Percentiles rank a stretch among this genome's conserved stretches.
These are phyloP conservation scores for Geosmithia putterillii DNA, from an alignment of 2,329 filamentous ascomycete species.

Conservation along the genomic window DNA sequence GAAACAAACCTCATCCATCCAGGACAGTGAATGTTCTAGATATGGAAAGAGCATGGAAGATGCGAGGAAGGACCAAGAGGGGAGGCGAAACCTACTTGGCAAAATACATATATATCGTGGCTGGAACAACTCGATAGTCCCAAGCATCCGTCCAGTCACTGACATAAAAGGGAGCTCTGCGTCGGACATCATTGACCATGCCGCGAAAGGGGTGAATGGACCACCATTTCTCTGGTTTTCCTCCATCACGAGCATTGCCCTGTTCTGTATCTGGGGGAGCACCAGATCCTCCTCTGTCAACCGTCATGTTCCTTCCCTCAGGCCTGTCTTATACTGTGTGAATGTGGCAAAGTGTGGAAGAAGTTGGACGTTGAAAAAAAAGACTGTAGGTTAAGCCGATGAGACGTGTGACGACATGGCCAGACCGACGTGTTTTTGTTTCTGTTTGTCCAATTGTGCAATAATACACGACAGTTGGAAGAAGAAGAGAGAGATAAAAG, in stretches of 20 bases:
- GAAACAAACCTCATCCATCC: neutral
- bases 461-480: no score
- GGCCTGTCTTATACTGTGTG: neutral
- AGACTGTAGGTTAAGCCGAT: neutral
- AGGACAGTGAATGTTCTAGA: no score
- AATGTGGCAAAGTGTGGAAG: neutral
- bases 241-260: no score
- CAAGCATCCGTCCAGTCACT: constrained; percentile 81
- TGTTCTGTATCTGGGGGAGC: neutral
- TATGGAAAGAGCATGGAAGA: neutral
- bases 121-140: constrained; percentile 81
- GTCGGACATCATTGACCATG: constrained; percentile 66
- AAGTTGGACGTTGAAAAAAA: neutral
- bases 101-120: constrained; percentile 90
- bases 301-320: neutral
- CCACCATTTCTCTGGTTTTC: constrained; percentile 46
- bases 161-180: constrained; percentile 63
- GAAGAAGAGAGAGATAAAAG: no score
- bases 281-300: neutral
- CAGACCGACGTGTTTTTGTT: no score
- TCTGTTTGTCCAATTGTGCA: no score
- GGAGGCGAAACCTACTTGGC: constrained; percentile 52
- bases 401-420: neutral
- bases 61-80: neutral
- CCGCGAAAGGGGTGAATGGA: constrained; percentile 63